Conservation (phyloP, 176 grass and related monocot genomes). For the Aegilops longissima region DNA sequence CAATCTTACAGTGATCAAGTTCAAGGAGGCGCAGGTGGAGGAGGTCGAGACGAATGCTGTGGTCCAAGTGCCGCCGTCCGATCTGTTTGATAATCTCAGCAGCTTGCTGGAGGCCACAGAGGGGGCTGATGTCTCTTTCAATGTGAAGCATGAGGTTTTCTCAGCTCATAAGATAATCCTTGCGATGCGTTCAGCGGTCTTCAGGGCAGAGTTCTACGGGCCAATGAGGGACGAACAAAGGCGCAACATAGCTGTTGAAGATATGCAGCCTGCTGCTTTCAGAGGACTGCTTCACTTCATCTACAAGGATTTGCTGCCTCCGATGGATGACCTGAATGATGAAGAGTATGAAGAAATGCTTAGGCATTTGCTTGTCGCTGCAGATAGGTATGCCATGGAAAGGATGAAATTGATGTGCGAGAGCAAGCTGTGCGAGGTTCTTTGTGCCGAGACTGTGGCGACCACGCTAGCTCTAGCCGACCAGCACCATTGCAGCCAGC, state of each 20-base stretch:
- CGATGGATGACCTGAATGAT: neutral
- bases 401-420: constrained; percentile 2
- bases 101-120: neutral
- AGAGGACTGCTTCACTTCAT: neutral
- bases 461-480: neutral
- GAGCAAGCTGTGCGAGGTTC: neutral
- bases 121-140: neutral
- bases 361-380: neutral
- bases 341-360: neutral
- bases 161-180: neutral
- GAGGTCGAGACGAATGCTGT: neutral
- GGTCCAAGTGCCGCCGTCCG: neutral
- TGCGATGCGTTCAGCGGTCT: neutral
- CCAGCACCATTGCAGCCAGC: neutral
- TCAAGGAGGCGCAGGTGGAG: neutral
- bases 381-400: neutral
- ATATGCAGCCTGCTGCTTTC: neutral
- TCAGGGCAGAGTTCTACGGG: neutral
- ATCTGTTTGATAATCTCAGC: neutral
- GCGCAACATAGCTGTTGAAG: neutral
- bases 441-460: neutral
- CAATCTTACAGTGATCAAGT: neutral
- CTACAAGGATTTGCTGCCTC: neutral
- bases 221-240: neutral
- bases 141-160: neutral